These are phyloP conservation scores for Leucoagaricus sp. DNA, from an alignment of 1,284 basidiomycete genomes.

Conservation along the genomic window DNA sequence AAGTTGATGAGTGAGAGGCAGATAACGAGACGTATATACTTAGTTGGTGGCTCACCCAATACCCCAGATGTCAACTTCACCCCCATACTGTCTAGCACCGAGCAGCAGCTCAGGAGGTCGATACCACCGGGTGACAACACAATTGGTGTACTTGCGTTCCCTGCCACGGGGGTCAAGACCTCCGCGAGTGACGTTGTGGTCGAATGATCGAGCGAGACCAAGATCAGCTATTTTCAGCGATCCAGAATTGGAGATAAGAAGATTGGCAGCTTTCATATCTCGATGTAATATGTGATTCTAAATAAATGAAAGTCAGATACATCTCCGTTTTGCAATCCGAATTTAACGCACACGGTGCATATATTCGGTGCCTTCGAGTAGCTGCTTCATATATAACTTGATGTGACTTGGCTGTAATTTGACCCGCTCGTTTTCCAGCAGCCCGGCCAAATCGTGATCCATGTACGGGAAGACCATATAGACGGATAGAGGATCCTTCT, in stretches of 20 bases:
- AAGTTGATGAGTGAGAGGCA: conserved; percentile 8
- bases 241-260: conserved; percentile 90
- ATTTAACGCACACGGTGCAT: conserved; percentile 76
- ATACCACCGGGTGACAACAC: conserved; percentile 99
- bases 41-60: conserved; percentile 72
- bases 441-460: conserved; percentile 97
- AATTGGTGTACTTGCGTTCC: conserved; percentile 89
- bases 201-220: conserved; percentile 85
- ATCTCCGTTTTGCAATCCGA: conserved; percentile 8
- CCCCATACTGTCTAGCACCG: conserved; percentile 88
- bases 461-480: conserved; percentile 99
- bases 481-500: conserved; percentile 76
- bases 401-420: conserved; percentile 82
- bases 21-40: neutral
- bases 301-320: neutral
- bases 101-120: conserved; percentile 94
- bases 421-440: conserved; percentile 89
- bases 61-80: conserved; percentile 98
- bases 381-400: conserved; percentile 95
- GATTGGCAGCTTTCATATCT: conserved; percentile 98
- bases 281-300: conserved; percentile 96
- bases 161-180: conserved; percentile 47
- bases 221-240: conserved; percentile 93
- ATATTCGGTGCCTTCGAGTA: conserved; percentile 93
- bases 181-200: conserved; percentile 47